phyloP scores from a whole-genome alignment of 2,329 filamentous ascomycete species.

The Pseudofabraea citricarpa region DNA sequence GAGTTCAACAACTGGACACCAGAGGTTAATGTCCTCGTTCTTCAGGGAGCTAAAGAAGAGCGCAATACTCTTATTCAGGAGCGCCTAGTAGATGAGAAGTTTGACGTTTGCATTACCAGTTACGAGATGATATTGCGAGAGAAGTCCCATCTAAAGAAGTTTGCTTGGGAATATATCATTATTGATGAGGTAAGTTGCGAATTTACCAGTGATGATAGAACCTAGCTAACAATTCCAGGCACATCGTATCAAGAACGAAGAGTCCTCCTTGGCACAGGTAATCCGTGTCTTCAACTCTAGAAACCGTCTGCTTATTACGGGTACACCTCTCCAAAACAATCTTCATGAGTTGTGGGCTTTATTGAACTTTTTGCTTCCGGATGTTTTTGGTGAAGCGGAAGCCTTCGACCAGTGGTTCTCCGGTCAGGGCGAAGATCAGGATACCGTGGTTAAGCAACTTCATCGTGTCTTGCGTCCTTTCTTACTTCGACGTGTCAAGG shows the following conservation, averaged over 20 bases:
- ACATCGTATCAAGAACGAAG: conserved; percentile 98
- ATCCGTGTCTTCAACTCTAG: conserved; percentile 94
- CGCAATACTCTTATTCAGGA: conserved; percentile 84
- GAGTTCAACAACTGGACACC: conserved; percentile 94
- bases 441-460: conserved; percentile 91
- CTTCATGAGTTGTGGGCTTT: conserved; percentile 96
- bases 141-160: conserved; percentile 91
- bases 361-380: conserved; percentile 94
- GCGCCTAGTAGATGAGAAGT: conserved; percentile 86
- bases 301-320: conserved; percentile 92
- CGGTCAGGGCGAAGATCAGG: conserved; percentile 82
- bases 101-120: conserved; percentile 96
- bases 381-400: conserved; percentile 94
- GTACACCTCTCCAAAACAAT: conserved; percentile 96
- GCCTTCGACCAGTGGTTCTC: conserved; percentile 99
- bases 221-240: conserved; percentile 37
- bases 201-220: neutral
- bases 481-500: conserved; percentile 91
- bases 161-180: conserved; percentile 99
- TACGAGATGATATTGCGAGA: conserved; percentile 99
- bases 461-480: conserved; percentile 92
- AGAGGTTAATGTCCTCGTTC: conserved; percentile 87
- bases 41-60: conserved; percentile 94
- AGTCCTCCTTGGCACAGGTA: conserved; percentile 93
- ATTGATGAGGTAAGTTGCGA: conserved; percentile 69